Percentiles rank a stretch among this genome's conserved stretches.
These are phyloP conservation scores for Chrysosporium queenslandicum DNA, from an alignment of 2,329 filamentous ascomycete genomes.

Conservation along the genomic window DNA sequence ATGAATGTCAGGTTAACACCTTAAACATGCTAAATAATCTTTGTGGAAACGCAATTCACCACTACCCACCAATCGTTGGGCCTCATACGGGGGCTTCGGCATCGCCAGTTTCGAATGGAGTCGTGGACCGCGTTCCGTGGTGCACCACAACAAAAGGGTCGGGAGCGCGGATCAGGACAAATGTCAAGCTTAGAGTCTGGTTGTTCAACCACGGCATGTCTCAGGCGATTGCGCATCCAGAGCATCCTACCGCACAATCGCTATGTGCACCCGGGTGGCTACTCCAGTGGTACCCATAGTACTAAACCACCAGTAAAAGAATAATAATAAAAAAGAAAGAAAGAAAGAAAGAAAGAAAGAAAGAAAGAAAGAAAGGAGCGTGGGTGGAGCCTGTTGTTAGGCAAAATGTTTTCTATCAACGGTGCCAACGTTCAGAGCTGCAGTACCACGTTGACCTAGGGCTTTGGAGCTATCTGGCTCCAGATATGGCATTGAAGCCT, in stretches of 20 bases:
- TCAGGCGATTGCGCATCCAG: not conserved
- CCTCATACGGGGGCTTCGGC: no score
- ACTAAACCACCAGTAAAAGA: no score
- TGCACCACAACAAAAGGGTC: not conserved
- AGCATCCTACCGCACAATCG: not conserved
- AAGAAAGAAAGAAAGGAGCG: no score
- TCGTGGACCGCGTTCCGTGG: not conserved
- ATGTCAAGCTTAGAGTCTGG: not conserved
- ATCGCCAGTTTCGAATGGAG: not conserved
- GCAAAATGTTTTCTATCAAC: not conserved
- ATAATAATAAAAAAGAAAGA: no score
- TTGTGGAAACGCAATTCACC: no score
- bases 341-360: no score
- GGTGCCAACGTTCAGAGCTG: constrained; percentile 12
- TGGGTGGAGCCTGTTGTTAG: no score
- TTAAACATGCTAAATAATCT: no score
- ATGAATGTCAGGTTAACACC: no score
- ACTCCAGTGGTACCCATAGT: constrained; percentile 4
- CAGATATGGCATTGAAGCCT: not conserved
- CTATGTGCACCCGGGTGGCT: not conserved
- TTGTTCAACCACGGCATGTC: not conserved
- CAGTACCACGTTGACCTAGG: constrained; percentile 8
- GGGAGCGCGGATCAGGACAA: not conserved
- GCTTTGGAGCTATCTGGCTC: constrained; percentile 3
- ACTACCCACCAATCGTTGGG: no score